These are phyloP conservation scores for Mycena filopes DNA, from an alignment of 768 basidiomycete species.

Conservation along the genomic window DNA sequence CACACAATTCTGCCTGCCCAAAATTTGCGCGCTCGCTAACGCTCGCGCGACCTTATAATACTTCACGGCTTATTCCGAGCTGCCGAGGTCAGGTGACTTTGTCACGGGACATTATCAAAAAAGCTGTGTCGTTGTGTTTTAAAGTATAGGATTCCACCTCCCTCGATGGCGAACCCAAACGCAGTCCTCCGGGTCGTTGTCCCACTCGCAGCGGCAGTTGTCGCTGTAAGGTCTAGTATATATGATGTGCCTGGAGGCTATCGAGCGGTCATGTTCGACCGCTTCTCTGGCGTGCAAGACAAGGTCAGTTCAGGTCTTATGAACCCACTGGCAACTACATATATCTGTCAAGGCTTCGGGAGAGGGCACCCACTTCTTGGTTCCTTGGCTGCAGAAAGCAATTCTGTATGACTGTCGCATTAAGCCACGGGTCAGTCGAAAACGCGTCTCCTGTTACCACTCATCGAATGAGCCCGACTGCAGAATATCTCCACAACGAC, in stretches of 20 bases:
- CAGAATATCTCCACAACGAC: constrained; percentile 99
- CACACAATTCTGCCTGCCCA: no score
- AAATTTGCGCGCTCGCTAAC: no score
- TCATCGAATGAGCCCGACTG: constrained; percentile 3
- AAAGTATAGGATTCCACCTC: no score
- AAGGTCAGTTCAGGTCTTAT: constrained; percentile 53
- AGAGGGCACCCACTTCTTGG: constrained; percentile 96
- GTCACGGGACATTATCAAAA: no score
- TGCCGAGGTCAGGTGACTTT: no score
- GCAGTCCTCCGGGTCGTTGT: constrained; percentile 41
- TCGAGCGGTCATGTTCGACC: constrained; percentile 97
- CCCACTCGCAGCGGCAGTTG: constrained; percentile 44
- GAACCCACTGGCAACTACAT: constrained; percentile 10
- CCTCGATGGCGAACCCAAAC: constrained; percentile 23
- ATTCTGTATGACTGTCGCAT: constrained; percentile 98
- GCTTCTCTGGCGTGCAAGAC: constrained; percentile 91
- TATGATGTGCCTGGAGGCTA: constrained; percentile 91
- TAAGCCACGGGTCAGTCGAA: constrained; percentile 83
- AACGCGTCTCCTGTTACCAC: background rate
- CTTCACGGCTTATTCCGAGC: no score
- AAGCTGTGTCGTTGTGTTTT: no score
- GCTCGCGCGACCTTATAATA: no score
- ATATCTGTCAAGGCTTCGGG: constrained; percentile 69
- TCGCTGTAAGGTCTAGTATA: constrained; percentile 53
- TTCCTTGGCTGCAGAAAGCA: constrained; percentile 96